A percentile compares a stretch with the other conserved stretches of the same genome.
phyloP scores from a whole-genome alignment of 192 early-diverging fungal genomes.

The Pecoramyces ruminantium region DNA sequence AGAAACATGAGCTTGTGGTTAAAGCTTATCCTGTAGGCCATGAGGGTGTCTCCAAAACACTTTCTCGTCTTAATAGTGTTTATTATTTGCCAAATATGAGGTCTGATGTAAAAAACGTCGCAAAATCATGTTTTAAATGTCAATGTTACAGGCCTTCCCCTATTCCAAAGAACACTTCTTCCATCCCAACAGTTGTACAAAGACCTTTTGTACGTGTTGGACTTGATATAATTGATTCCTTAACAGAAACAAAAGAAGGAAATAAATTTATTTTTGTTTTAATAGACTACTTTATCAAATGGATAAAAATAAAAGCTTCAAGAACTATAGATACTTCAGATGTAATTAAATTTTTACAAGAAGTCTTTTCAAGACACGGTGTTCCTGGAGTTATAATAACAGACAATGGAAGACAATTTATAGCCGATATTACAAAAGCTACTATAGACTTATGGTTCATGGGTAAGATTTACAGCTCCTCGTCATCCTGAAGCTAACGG shows the following conservation, averaged over 20 bases:
- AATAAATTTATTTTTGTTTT: slow-evolving; percentile 6
- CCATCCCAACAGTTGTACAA: too few relatives aligned
- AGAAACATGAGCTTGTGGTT: too few relatives aligned
- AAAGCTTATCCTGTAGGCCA: too few relatives aligned
- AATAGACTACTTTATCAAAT: slow-evolving; percentile 4
- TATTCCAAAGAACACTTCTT: too few relatives aligned
- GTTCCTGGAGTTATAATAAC: neutral
- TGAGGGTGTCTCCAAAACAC: too few relatives aligned
- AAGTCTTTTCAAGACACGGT: slow-evolving; percentile 1
- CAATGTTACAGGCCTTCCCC: too few relatives aligned
- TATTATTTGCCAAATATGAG: too few relatives aligned
- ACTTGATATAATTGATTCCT: neutral
- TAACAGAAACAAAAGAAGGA: neutral
- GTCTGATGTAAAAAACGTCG: too few relatives aligned
- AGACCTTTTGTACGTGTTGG: neutral
- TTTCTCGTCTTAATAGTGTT: too few relatives aligned
- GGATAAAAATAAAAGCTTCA: neutral
- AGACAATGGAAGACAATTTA: neutral
- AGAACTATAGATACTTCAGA: neutral
- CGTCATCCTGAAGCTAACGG: too few relatives aligned
- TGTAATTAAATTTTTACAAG: slow-evolving; percentile 4
- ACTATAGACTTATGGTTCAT: neutral
- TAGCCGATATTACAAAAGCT: neutral
- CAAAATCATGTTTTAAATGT: too few relatives aligned
- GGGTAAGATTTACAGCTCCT: too few relatives aligned